Evolutionary conservation across 805 yeast genomes (phyloP), one percentile per base, ranked within the genome.

Genomic region (Zygosaccharomyces rouxii): DNA sequence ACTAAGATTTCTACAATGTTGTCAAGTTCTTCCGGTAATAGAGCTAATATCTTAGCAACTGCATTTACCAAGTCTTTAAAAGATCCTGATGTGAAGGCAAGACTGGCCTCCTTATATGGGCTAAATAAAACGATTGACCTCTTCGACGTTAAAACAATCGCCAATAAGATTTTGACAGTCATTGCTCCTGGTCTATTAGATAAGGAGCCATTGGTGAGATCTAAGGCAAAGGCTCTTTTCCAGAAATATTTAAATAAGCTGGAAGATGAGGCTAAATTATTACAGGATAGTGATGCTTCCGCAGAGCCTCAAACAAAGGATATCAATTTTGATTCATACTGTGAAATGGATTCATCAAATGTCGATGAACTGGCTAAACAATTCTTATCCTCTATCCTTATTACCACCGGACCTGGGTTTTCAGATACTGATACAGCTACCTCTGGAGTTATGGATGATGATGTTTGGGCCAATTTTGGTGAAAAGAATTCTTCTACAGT

Each of bases 151-250:
- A 85, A 80, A 13, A 83, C 88, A 38, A 83, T 89, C 48, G 86
- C 95, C 48, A 81, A 83, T 21, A 87, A 84, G 62, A 78, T 90
- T 14, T 69, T 94, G 47, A 92, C 96, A 0, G 88, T 89, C 2
- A 77, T 94, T 48, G 89, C 96, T 0, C 86, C 94, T 0, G 80
- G 94, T 1, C 70, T 92, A 48, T 75, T 92, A 60, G 98, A 94
- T 65, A 76, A 75, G 46, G 84, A 88, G 9, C 68, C 71, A 5
- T 76, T 78, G 46, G 90, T 92, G 2, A 74, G 98, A 50, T 67
- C 67, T 0, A 86, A 84, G 59, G 96, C 97, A 0, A 79, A 79
- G 55, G 67, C 73, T 39, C 76, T 89, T 0, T 81, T 92, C 54
- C 81, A 83, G 23, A 49, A 75, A 23, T 84, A 86, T 59, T 70